These are phyloP conservation scores for Fusarium torulosum DNA, from an alignment of 2,329 filamentous ascomycete species.

Conservation along the genomic window DNA sequence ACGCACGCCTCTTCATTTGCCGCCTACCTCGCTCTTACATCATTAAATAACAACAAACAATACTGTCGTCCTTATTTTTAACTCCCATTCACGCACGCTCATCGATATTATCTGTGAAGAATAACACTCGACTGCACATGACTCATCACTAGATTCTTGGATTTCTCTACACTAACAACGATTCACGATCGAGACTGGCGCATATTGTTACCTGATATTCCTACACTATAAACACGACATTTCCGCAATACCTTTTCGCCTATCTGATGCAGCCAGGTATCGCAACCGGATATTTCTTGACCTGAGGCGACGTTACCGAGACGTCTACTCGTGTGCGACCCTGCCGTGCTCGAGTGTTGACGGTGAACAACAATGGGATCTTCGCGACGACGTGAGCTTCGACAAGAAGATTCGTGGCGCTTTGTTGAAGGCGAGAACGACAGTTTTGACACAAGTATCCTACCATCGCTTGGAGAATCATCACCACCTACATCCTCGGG, in stretches of 20 bases:
- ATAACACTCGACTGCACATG: slow-evolving; percentile 13
- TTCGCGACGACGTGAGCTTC: slow-evolving; percentile 42
- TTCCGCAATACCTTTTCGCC: background rate
- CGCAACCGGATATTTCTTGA: background rate
- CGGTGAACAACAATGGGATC: slow-evolving; percentile 39
- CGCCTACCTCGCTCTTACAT: slow-evolving; percentile 36
- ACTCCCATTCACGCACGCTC: slow-evolving; percentile 21
- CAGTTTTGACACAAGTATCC: slow-evolving; percentile 68
- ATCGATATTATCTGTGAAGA: slow-evolving; percentile 14
- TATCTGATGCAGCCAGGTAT: slow-evolving; percentile 20
- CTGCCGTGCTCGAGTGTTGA: slow-evolving; percentile 13
- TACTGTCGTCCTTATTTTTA: slow-evolving; percentile 11
- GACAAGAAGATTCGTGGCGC: slow-evolving; percentile 69
- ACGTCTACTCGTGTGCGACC: slow-evolving; percentile 20
- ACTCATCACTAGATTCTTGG: slow-evolving; percentile 22
- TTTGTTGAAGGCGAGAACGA: slow-evolving; percentile 72
- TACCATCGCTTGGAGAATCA: slow-evolving; percentile 59
- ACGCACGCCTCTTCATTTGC: slow-evolving; percentile 7
- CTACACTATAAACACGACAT: slow-evolving; percentile 21
- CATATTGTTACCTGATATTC: slow-evolving; percentile 20
- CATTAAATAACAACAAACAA: slow-evolving; percentile 29
- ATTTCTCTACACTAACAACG: slow-evolving; percentile 1
- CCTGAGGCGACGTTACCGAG: slow-evolving; percentile 10
- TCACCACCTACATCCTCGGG: slow-evolving; percentile 55
- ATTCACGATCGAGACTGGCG: slow-evolving; percentile 20